A percentile compares a stretch with the other conserved stretches of the same genome.
These are phyloP conservation scores for Sporothrix humicola DNA, from an alignment of 2,329 filamentous ascomycete genomes.

Conservation along the genomic window DNA sequence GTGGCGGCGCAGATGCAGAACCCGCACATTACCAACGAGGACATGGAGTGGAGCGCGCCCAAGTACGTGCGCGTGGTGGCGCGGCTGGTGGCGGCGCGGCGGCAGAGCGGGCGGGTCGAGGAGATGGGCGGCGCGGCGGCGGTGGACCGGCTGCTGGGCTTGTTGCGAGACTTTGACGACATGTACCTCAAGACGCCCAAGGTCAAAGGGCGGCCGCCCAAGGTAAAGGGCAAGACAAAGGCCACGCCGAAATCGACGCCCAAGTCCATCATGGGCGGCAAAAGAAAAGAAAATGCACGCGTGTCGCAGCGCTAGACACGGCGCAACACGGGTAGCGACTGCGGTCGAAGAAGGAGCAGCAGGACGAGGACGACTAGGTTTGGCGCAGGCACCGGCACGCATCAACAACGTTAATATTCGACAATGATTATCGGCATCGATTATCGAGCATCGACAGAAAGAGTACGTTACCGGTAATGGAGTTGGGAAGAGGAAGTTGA, in stretches of 20 bases:
- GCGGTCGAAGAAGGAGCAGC: no score
- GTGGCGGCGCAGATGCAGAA: constrained; percentile 43
- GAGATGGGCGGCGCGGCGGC: constrained; percentile 38
- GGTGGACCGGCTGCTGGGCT: constrained; percentile 34
- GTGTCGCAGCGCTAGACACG: no score
- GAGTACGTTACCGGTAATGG: background rate
- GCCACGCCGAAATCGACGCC: background rate
- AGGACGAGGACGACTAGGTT: no score
- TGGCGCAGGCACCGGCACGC: no score
- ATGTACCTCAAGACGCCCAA: constrained; percentile 31
- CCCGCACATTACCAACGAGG: constrained; percentile 44
- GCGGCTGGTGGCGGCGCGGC: constrained; percentile 36
- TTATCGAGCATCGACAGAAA: no score
- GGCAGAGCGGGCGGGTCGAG: constrained; percentile 34
- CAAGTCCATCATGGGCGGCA: no score
- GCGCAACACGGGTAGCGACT: no score
- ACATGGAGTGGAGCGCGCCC: constrained; percentile 41
- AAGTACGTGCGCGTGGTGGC: constrained; percentile 39
- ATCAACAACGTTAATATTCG: no score
- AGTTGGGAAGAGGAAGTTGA: background rate
- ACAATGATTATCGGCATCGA: no score
- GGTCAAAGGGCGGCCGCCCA: background rate
- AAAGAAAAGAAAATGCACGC: no score
- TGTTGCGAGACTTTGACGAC: constrained; percentile 37
- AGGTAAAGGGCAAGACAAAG: constrained; percentile 13